Conservation (phyloP, 441 rosid genomes). For the Breynia disticha region DNA sequence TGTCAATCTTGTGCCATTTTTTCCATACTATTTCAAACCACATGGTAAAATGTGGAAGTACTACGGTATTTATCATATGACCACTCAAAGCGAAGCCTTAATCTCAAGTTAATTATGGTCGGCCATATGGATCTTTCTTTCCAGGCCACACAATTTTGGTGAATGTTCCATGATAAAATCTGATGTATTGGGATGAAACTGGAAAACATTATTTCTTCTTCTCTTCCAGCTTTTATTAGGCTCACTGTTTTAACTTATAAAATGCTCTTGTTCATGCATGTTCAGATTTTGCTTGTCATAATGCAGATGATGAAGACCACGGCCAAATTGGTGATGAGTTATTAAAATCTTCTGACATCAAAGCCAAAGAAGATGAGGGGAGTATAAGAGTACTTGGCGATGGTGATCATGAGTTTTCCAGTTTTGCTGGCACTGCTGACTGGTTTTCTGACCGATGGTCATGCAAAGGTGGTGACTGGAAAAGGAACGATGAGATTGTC, state of each 20-base stretch:
- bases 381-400: constrained; percentile 29
- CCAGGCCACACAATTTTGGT: no score
- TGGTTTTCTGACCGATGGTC: constrained; percentile 84
- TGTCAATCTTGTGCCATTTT: constrained; percentile 1
- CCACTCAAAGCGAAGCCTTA: no score
- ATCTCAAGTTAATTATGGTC: no score
- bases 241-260: constrained; percentile 14
- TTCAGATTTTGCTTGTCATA: constrained; percentile 48
- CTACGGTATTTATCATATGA: no score
- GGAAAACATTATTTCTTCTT: no score
- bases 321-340: constrained; percentile 31
- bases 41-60: background rate
- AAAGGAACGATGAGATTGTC: constrained; percentile 66
- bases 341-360: constrained; percentile 27
- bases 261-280: constrained; percentile 12
- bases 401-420: constrained; percentile 31
- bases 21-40: background rate
- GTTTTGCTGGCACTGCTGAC: constrained; percentile 44
- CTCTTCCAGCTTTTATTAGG: no score
- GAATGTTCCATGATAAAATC: no score
- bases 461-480: constrained; percentile 99
- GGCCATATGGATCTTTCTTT: no score
- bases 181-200: no score
- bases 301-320: constrained; percentile 25
- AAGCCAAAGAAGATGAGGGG: constrained; percentile 31